A percentile compares a stretch with the other conserved stretches of the same genome.
Evolutionary conservation across 2,329 filamentous ascomycete genomes (phyloP).

Genomic region (Dactylellina parvicollis): DNA sequence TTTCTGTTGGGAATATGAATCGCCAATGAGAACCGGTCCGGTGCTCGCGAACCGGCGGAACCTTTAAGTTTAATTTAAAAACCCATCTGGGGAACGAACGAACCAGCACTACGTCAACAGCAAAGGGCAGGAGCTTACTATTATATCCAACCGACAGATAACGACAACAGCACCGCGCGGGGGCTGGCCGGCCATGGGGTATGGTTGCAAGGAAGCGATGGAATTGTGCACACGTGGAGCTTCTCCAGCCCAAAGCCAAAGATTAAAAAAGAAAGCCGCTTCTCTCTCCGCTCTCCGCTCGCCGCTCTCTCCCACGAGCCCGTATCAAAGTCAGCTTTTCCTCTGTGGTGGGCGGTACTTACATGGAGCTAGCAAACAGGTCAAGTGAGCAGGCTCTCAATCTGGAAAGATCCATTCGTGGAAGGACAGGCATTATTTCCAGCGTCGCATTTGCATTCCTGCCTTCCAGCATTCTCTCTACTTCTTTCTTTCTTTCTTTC

Average conservation of each 20-base stretch:
- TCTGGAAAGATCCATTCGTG: conserved; percentile 38
- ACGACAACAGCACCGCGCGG: too few species aligned
- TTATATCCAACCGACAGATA: too few species aligned
- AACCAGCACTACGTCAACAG: not conserved
- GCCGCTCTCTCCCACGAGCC: not conserved
- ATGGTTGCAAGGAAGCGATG: not conserved
- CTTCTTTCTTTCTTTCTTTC: too few species aligned
- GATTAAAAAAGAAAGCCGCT: not conserved
- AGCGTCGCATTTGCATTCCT: too few species aligned
- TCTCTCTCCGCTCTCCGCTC: not conserved
- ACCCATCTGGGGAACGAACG: not conserved
- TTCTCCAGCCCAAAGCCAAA: too few species aligned
- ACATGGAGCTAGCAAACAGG: conserved; percentile 17
- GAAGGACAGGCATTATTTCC: not conserved
- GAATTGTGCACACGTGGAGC: conserved; percentile 44
- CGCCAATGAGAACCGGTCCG: not conserved
- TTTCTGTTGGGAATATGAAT: conserved; percentile 1
- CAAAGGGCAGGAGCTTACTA: not conserved
- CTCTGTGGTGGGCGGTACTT: too few species aligned
- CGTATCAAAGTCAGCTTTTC: too few species aligned
- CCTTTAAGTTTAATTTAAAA: not conserved
- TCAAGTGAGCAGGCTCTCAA: conserved; percentile 52
- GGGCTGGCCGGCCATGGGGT: too few species aligned
- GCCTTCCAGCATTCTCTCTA: too few species aligned
- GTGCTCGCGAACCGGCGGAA: not conserved